Evolutionary conservation across 129 eudicot genomes (phyloP), one percentile per base, ranked within the genome.

Genomic region (Glebionis coronaria): DNA sequence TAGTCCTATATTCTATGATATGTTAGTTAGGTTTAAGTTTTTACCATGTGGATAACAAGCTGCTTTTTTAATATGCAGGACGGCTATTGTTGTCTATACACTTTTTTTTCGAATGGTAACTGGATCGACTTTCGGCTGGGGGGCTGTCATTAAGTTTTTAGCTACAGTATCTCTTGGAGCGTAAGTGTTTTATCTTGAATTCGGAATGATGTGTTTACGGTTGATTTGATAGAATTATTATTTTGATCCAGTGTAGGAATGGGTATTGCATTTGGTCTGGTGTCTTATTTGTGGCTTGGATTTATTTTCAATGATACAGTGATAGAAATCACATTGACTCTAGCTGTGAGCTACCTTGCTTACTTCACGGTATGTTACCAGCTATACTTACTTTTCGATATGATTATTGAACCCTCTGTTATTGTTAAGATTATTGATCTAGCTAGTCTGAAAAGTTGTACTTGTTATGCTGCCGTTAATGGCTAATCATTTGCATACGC

Each of bases 321-420:
- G 51, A 93, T 93, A 63, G 98, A 93, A 80, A 88, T 93, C 74
- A 73, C 95, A 5, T 70, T 93, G 89, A 88, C 98, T 45, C 77
- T 93, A 80, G 90, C 98, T 15, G 92, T 93, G 75, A 88, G 97
- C 97, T 93, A 93, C 81, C 73, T 88, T 67, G 98, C 98, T 57
- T 93, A 66, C 76, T 93, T 78, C 79, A 81, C 97, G 35, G 98
- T 93, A 85, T 70, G 87, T 63, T 42, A 38, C 70, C 73, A 5
- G 42, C 42, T 15, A 25, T 57, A 25, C 28, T 58, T 10, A 1
- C 7, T 60, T 59, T 28, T 29, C 2, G 9, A 49, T 49, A 14
- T 12, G 16, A 49, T 49, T 13, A 13, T 13, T 49, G 54, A 4
- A 13, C 14, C 7, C 54, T 49, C 54, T 49, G 3, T 49, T 12